Evolutionary conservation across 23 red algal genomes (phyloP), one percentile per base, ranked within the genome.

Genomic region (Gracilaria gracilis): DNA sequence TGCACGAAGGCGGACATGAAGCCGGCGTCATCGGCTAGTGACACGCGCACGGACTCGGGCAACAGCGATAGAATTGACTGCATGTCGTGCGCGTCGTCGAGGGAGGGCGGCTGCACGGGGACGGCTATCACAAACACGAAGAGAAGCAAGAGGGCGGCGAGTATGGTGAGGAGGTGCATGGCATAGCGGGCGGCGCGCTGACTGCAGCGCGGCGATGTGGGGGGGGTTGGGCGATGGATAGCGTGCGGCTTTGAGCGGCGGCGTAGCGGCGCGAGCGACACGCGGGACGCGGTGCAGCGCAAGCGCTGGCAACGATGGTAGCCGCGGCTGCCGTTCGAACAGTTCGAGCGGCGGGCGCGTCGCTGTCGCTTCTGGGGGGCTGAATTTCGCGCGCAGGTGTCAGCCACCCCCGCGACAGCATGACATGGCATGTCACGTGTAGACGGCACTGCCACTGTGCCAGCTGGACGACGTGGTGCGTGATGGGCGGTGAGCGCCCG

Each of bases 1-100:
- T 95, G 93, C 57, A 81, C 14, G 50, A 90, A 89, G 71, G 44
- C 93, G 23, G 93, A 66, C 12, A 61, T 25, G 78, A 95, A 95
- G 14, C 85, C 93, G 35, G 55, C 80, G 19, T 82, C 85, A 6
- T 73, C 47, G 47, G 69, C 70, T 27, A 89, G 42, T 21, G 86
- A 61, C 24, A 32, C 72, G 51, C 75, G 86, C 54, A 89, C 2
- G 17, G 38, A 78, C 20, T 24, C 29, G 1, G 86, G 86, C 39
- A 89, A 23, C 14, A 80, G n/a, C n/a, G 69, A 57, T 29, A 89
- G 69, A 48, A 81, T 12, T 1, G 51, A 57, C 15, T 25, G 51
- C 77, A 81, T 81, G 57, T 57, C 19, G 49, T 46, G 42, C 5
- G 36, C 20, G 33, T 12, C 48, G 69, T 40, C 17, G 69, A 47